Conservation (phyloP, 2,329 filamentous ascomycete species). For the Calonectria montana region DNA sequence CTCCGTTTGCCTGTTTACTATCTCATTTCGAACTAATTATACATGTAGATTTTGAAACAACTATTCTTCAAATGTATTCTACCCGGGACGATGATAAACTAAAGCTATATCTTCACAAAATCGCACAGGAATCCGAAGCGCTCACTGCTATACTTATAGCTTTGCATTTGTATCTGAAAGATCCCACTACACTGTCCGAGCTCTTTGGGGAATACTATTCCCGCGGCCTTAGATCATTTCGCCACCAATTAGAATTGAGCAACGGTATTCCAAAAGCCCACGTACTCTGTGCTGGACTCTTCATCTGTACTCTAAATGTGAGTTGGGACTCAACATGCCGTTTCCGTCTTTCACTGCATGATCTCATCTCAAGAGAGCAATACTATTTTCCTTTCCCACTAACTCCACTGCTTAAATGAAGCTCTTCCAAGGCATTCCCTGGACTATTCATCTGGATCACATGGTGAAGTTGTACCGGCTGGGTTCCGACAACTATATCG, state of each 20-base stretch:
- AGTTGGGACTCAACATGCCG: not conserved
- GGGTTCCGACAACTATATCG: not conserved
- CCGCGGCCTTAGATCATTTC: not conserved
- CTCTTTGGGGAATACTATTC: not conserved
- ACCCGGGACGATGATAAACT: not conserved
- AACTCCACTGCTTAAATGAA: not conserved
- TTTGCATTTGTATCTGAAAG: not conserved
- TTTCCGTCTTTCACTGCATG: not conserved
- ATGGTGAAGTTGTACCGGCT: conserved; percentile 34
- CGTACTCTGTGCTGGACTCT: not conserved
- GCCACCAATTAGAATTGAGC: not conserved
- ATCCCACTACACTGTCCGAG: not conserved
- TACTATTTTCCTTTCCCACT: not conserved
- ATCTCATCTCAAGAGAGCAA: not conserved
- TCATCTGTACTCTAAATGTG: not conserved
- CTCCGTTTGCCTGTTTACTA: not conserved
- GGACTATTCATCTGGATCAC: conserved; percentile 27
- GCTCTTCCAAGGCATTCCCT: conserved; percentile 32
- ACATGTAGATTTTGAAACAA: not conserved
- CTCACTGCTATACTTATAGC: not conserved
- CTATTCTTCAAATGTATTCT: not conserved
- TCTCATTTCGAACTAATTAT: too few relatives aligned
- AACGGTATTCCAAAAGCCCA: not conserved
- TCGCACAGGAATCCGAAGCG: not conserved
- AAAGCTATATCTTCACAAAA: not conserved